Evolutionary conservation across 2,329 filamentous ascomycete genomes (phyloP), one percentile per base, ranked within the genome.

Genomic region (Aspergillus nomiae): DNA sequence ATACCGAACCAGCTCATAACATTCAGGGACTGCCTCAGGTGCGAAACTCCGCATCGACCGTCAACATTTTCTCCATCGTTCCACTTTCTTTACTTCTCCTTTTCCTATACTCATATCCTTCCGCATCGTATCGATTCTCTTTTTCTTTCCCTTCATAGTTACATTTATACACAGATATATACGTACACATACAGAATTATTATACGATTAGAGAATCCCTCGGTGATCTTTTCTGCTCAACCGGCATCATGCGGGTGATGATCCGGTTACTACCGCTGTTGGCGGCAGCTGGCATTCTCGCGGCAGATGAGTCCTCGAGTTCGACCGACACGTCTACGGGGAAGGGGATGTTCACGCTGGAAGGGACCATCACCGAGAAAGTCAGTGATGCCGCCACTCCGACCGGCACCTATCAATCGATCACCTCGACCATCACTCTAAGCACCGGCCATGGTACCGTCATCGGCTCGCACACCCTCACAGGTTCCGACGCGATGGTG

Each of bases 351-450:
- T 62, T 71, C 26, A 71, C 69, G 4, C 59, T 75, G 45, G 66
- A 69, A 28, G 74, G 70, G 28, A 63, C 63, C 30, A 56, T 71
- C 59, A 71, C 71, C 2, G 57, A 67, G 8, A 67, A 70, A 38
- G 62, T 69, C 54, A 67, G 65, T 36, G 73, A 76, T 38, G 64
- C 69, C 16, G 67, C 69, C 19, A 55, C 76, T 12, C 77, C 78
- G 10, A 79, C 80, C 4, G 79, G 80, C 26, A 63, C 65, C 24
- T 82, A 82, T 66, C 59, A 74, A 26, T 75, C 76, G 2, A 74
- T 76, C 58, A 71, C 74, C 7, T 73, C 77, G n/a, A 81, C 78
- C 3, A 59, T 76, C 34, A 74, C 71, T 5, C 63, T 73, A 6
- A 53, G 61, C 30, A 55, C 38, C 28, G 60, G 64, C 48, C 63